phyloP scores from a whole-genome alignment of 805 yeast genomes.

The Aciculoconidium aculeatum region DNA sequence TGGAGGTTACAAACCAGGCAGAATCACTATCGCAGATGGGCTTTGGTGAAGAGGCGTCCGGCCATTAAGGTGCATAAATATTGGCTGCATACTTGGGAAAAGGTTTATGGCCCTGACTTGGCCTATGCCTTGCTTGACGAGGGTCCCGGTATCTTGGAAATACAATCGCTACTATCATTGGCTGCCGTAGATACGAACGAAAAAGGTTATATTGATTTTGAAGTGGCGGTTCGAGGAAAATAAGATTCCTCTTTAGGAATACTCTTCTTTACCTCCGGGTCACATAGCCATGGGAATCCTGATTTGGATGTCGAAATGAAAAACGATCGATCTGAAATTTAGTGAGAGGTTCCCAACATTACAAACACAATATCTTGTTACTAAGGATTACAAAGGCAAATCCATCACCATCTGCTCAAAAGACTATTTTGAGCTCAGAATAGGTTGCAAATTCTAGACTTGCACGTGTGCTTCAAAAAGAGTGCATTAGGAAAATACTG shows the following conservation, averaged over 20 bases:
- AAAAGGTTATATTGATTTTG: constrained; percentile 41
- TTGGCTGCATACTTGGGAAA: constrained; percentile 42
- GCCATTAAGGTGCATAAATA: constrained; percentile 54
- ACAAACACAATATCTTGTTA: too few species aligned
- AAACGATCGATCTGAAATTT: too few species aligned
- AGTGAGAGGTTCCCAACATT: too few species aligned
- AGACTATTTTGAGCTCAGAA: too few species aligned
- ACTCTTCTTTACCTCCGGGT: constrained; percentile 71
- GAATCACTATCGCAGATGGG: constrained; percentile 68
- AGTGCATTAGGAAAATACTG: too few species aligned
- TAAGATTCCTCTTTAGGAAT: too few species aligned
- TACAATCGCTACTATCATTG: too few species aligned
- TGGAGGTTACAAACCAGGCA: constrained; percentile 50
- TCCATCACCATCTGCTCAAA: too few species aligned
- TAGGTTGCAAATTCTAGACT: too few species aligned
- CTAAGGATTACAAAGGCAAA: too few species aligned
- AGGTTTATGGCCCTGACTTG: constrained; percentile 55
- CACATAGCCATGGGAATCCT: constrained; percentile 77
- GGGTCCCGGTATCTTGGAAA: constrained; percentile 43
- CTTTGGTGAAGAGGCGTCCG: constrained; percentile 74
- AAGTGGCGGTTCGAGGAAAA: constrained; percentile 76
- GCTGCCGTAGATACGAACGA: constrained; percentile 46
- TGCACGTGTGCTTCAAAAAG: too few species aligned
- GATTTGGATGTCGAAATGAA: too few species aligned
- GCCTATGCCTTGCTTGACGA: constrained; percentile 66